Percentiles rank a stretch among this genome's conserved stretches.
Conservation (phyloP, 2,329 filamentous ascomycete species). For the Colletotrichum brevisporum region DNA sequence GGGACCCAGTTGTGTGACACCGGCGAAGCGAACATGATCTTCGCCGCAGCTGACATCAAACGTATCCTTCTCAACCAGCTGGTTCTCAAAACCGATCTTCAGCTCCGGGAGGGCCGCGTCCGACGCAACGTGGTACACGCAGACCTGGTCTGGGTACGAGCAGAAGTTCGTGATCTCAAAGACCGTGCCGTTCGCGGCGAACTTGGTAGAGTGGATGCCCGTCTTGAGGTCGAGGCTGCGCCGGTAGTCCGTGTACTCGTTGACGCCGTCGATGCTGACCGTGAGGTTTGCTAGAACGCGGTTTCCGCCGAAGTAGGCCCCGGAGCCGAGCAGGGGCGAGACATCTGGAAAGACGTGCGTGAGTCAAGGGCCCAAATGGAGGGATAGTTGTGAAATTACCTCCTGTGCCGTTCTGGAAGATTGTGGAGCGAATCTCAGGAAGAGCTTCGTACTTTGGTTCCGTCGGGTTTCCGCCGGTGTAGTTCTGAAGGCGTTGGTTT, state of each 20-base stretch:
- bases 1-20: slow-evolving; percentile 55
- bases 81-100: slow-evolving; percentile 58
- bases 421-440: slow-evolving; percentile 58
- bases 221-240: slow-evolving; percentile 59
- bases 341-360: slow-evolving; percentile 46
- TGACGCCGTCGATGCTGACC: slow-evolving; percentile 52
- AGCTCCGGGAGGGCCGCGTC: slow-evolving; percentile 54
- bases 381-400: slow-evolving; percentile 45
- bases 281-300: slow-evolving; percentile 62
- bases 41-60: slow-evolving; percentile 50
- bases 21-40: slow-evolving; percentile 49
- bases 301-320: slow-evolving; percentile 60
- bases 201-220: slow-evolving; percentile 55
- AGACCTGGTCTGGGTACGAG: slow-evolving; percentile 57
- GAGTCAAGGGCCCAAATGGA: background rate
- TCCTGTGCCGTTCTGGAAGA: slow-evolving; percentile 65
- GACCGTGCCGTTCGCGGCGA: slow-evolving; percentile 49
- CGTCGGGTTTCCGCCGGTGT: slow-evolving; percentile 62
- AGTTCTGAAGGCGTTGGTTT: slow-evolving; percentile 47
- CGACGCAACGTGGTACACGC: slow-evolving; percentile 46
- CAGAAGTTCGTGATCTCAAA: slow-evolving; percentile 53
- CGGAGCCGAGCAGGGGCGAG: slow-evolving; percentile 54
- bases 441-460: slow-evolving; percentile 52
- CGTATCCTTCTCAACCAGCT: slow-evolving; percentile 48
- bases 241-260: slow-evolving; percentile 52